These are phyloP conservation scores for Cucumis hystrix DNA, from an alignment of 306 rosid genomes.

Conservation along the genomic window DNA sequence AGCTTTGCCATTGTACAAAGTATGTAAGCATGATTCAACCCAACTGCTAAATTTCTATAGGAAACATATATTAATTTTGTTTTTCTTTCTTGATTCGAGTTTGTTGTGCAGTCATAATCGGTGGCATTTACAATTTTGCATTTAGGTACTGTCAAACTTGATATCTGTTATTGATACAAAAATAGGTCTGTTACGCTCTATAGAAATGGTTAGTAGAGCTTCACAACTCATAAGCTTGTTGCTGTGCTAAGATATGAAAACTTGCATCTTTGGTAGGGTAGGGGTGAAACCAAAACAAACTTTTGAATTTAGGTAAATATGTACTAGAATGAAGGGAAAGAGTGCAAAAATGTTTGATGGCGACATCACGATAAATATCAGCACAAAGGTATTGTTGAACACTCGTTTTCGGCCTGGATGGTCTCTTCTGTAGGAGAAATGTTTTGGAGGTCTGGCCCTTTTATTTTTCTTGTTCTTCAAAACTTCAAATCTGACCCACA, in stretches of 20 bases:
- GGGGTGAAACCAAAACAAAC: slow-evolving; percentile 2
- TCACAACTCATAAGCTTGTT: not conserved
- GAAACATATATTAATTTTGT: not conserved
- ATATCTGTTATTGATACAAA: not conserved
- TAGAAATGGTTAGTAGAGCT: not conserved
- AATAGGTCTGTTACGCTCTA: not conserved
- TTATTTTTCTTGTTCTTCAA: not conserved
- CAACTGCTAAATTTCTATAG: not conserved
- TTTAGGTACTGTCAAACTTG: not conserved
- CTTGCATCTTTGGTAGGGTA: slow-evolving; percentile 33
- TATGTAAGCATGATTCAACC: slow-evolving; percentile 25
- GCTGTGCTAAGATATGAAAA: slow-evolving; percentile 6
- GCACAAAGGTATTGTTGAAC: not conserved
- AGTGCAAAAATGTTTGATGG: not conserved
- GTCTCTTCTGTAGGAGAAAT: slow-evolving; percentile 15
- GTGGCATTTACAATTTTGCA: not conserved
- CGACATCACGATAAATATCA: not conserved
- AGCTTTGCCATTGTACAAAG: slow-evolving; percentile 84
- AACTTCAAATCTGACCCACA: slow-evolving; percentile 35
- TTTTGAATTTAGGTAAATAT: not conserved
- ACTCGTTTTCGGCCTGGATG: not conserved
- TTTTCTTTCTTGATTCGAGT: slow-evolving; percentile 17
- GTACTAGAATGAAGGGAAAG: not conserved
- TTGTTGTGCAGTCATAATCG: slow-evolving; percentile 42
- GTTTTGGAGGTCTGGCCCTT: not conserved